Evolutionary conservation across 306 rosid species (phyloP), one percentile per base, ranked within the genome.

Genomic region (Lotus japonicus): DNA sequence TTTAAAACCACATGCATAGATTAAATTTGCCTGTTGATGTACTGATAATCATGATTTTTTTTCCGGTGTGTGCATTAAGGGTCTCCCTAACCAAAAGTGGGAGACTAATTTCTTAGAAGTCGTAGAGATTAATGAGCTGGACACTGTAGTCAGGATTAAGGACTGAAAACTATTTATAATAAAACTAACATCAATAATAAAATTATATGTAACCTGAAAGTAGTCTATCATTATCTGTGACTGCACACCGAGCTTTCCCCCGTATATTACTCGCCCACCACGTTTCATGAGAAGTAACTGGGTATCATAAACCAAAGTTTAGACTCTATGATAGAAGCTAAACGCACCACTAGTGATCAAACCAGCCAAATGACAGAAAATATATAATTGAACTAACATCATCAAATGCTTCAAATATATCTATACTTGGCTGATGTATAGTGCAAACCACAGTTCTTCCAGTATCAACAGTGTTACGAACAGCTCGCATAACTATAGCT

Each of bases 401-500:
- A 66, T 92, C 97, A 82, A 92, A 92, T 74, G 97, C 91, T 84
- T 92, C 97, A 77, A 92, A 87, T 66, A 91, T 88, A 57, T 91
- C 97, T 55, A 87, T 88, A 38, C 96, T 91, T 41, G 97, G 96
- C 21, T 91, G 97, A 82, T 91, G 97, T 62, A 91, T 88, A 50
- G 97, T 91, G 76, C 97, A 91, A 45, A 91, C 97, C 39, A 91
- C 91, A 0, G 97, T 91, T 82, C 97, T 84, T 70, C 97, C 97
- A 0, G 97, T 91, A 77, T 91, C 97, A 64, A 91, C 97, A 21
- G 96, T 88, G 68, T 91, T 91, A 44, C 96, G 89, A 70, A 92
- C 97, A 42, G 96, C 80, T 76, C 97, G 64, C 95, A 89, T 92
- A 9, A 92, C 97, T 45, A 89, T 92, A 21, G 97, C 96, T 7